phyloP scores from a whole-genome alignment of 768 basidiomycete genomes.

The Hygrophorus russula region DNA sequence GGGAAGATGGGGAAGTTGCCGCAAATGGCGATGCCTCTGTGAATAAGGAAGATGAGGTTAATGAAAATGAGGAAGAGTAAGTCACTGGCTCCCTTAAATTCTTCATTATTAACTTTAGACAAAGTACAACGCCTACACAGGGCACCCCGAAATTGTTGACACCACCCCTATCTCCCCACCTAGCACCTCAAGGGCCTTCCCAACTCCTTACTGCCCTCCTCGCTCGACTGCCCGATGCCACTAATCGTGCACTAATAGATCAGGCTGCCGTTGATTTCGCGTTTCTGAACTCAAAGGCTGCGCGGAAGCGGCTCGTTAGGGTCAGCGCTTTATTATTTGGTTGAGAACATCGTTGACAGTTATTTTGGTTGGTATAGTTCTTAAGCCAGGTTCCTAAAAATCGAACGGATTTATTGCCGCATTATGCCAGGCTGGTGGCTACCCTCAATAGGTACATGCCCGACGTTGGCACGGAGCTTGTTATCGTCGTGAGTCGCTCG shows the following conservation, averaged over 20 bases:
- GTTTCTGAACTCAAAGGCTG: constrained; percentile 93
- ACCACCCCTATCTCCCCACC: constrained; percentile 53
- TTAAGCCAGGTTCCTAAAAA: constrained; percentile 78
- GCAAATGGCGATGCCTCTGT: constrained; percentile 4
- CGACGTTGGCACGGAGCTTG: constrained; percentile 76
- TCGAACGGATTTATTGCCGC: constrained; percentile 82
- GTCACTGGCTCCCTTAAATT: constrained; percentile 12
- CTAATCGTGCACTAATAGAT: constrained; percentile 81
- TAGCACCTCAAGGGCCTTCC: constrained; percentile 84
- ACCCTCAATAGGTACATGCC: constrained; percentile 90
- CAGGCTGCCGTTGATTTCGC: constrained; percentile 94
- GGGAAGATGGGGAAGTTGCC: constrained; percentile 20
- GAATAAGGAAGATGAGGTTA: constrained; percentile 9
- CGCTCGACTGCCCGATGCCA: constrained; percentile 88
- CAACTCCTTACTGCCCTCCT: constrained; percentile 87
- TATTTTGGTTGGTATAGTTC: constrained; percentile 38
- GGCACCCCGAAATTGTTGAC: constrained; percentile 53
- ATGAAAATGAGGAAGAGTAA: constrained; percentile 31
- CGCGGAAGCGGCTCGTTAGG: constrained; percentile 82
- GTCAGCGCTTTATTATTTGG: constrained; percentile 25
- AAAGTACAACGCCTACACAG: constrained; percentile 48
- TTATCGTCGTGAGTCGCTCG: constrained; percentile 51
- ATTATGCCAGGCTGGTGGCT: constrained; percentile 85
- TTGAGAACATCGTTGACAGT: neutral
- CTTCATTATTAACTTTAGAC: constrained; percentile 10